A percentile compares a stretch with the other conserved stretches of the same genome.
These are phyloP conservation scores for Neonectria sp. DNA, from an alignment of 2,329 filamentous ascomycete genomes.

Conservation along the genomic window DNA sequence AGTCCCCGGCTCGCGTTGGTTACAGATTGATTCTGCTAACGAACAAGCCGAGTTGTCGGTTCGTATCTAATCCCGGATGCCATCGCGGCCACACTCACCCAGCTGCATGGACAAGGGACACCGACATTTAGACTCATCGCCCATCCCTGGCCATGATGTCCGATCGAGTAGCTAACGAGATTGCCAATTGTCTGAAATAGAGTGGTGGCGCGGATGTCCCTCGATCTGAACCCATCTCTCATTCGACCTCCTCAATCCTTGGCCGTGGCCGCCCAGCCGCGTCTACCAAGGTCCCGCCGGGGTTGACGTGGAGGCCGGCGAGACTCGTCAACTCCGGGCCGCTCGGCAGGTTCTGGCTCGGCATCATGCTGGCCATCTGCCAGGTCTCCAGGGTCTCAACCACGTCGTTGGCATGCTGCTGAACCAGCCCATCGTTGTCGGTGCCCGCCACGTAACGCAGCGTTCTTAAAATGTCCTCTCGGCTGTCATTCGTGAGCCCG, in stretches of 20 bases:
- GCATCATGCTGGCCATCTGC: conserved; percentile 68
- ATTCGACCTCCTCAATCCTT: conserved; percentile 75
- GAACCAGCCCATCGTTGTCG: conserved; percentile 79
- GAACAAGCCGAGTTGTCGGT: conserved; percentile 22
- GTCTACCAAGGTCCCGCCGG: conserved; percentile 44
- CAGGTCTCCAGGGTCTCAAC: conserved; percentile 76
- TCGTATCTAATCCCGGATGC: conserved; percentile 26
- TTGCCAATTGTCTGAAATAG: conserved; percentile 42
- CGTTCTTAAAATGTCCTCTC: conserved; percentile 73
- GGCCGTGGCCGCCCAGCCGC: conserved; percentile 52
- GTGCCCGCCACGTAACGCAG: conserved; percentile 75
- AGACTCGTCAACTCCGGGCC: conserved; percentile 50
- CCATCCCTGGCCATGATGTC: conserved; percentile 35
- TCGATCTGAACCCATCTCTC: conserved; percentile 44
- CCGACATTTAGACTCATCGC: conserved; percentile 22
- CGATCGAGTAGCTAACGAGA: conserved; percentile 42
- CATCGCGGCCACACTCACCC: conserved; percentile 34
- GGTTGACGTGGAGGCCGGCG: conserved; percentile 57
- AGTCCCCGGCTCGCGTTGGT: conserved; percentile 22
- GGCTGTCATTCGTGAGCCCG: conserved; percentile 68
- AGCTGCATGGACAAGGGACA: conserved; percentile 30
- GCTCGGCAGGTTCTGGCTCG: conserved; percentile 47
- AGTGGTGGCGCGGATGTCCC: conserved; percentile 33
- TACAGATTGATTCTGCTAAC: conserved; percentile 22
- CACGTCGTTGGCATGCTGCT: conserved; percentile 77